Evolutionary conservation across 1,139 yeast species (phyloP).

Genomic region (Blastobotrys persicus): DNA sequence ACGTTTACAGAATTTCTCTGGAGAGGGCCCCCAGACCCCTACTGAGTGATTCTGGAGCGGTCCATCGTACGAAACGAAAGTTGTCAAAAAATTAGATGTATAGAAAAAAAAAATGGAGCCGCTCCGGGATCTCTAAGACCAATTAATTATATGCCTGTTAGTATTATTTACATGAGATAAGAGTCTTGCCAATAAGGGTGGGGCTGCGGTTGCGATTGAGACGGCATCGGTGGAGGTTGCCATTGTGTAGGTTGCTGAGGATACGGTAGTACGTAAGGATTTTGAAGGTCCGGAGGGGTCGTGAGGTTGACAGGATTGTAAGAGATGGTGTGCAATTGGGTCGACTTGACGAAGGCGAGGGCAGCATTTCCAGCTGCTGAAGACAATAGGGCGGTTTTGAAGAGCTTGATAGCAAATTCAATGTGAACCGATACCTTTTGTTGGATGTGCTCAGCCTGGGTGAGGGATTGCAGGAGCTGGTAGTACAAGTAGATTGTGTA

Average conservation of each 20-base stretch:
- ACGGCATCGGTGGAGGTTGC: neutral
- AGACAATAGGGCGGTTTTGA: neutral
- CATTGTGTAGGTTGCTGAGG: neutral
- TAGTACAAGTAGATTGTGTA: conserved; percentile 12
- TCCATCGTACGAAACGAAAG: no score
- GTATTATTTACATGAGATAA: neutral
- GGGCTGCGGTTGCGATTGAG: neutral
- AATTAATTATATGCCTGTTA: no score
- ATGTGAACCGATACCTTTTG: neutral
- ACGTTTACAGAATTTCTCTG: neutral
- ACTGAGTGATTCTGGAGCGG: no score
- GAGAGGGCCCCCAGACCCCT: neutral
- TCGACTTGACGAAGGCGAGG: neutral
- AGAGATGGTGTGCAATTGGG: neutral
- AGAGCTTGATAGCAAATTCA: conserved; percentile 1
- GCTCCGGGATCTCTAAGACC: no score
- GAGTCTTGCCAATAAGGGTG: conserved; percentile 3
- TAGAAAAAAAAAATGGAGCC: no score
- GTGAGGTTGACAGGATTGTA: neutral
- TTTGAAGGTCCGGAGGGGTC: neutral
- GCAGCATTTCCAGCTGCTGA: neutral
- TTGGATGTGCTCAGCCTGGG: neutral
- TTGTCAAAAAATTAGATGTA: no score
- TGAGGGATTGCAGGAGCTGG: conserved; percentile 11
- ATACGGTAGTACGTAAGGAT: neutral